Evolutionary conservation across 2,329 filamentous ascomycete species (phyloP).

Genomic region (Conoideocrella luteorostrata): DNA sequence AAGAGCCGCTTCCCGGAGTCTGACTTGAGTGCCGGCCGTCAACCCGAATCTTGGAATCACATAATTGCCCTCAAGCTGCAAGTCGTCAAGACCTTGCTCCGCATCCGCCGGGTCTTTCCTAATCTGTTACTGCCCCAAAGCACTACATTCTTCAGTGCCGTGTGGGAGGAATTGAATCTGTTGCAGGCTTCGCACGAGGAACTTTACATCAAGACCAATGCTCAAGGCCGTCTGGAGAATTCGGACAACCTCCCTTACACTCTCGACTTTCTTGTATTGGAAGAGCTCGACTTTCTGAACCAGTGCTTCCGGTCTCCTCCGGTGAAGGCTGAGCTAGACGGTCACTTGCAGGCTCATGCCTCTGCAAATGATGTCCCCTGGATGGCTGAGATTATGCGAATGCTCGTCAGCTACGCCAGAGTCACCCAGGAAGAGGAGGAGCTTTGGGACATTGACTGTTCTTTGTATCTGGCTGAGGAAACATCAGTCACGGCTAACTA

Average conservation of each 20-base stretch:
- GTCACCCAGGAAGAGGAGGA: constrained; percentile 91
- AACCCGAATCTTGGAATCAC: constrained; percentile 69
- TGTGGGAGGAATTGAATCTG: constrained; percentile 79
- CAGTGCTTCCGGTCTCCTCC: constrained; percentile 81
- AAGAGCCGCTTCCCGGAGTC: constrained; percentile 68
- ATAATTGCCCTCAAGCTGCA: constrained; percentile 84
- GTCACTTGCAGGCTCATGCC: constrained; percentile 59
- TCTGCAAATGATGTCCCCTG: constrained; percentile 63
- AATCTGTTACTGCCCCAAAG: constrained; percentile 77
- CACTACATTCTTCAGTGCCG: constrained; percentile 72
- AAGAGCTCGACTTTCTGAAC: constrained; percentile 93
- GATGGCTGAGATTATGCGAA: constrained; percentile 81
- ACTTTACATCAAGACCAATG: constrained; percentile 79
- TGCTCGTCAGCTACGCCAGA: constrained; percentile 78
- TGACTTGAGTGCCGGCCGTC: constrained; percentile 34
- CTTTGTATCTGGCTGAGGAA: constrained; percentile 91
- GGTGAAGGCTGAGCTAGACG: constrained; percentile 82
- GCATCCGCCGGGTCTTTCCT: constrained; percentile 79
- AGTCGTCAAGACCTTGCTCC: constrained; percentile 88
- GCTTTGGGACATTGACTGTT: constrained; percentile 94
- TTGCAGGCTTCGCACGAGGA: constrained; percentile 68
- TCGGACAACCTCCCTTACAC: constrained; percentile 90
- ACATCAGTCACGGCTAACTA: constrained; percentile 94
- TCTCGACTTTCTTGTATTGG: constrained; percentile 84
- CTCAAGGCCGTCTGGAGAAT: constrained; percentile 84